Evolutionary conservation across 192 early-diverging fungal genomes (phyloP).

Genomic region (Coemansia sp.): DNA sequence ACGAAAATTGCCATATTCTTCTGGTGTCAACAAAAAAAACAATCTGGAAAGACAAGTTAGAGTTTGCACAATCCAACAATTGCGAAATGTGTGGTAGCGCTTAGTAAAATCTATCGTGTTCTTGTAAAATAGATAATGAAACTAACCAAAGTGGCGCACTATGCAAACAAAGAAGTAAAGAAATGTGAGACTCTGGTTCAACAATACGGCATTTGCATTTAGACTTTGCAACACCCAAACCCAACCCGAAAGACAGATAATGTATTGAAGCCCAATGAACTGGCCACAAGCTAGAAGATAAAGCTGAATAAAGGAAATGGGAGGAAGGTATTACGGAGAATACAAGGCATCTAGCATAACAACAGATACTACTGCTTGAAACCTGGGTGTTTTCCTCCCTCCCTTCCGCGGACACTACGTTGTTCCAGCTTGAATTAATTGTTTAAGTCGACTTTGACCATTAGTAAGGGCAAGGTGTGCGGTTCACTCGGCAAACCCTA

Average conservation of each 20-base stretch:
- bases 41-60: not conserved
- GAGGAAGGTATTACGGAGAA: too few species aligned
- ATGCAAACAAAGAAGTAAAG: not conserved
- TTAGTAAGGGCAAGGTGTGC: too few species aligned
- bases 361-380: not conserved
- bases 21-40: not conserved
- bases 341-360: not conserved
- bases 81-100: not conserved
- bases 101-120: not conserved
- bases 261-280: too few species aligned
- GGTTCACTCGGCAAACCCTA: too few species aligned
- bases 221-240: not conserved
- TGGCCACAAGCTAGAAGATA: too few species aligned
- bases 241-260: too few species aligned
- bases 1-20: not conserved
- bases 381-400: not conserved
- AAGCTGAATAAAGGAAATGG: too few species aligned
- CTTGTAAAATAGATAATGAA: not conserved
- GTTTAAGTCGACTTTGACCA: too few species aligned
- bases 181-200: conserved; percentile 2
- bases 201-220: not conserved
- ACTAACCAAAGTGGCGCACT: not conserved
- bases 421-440: not conserved
- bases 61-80: not conserved
- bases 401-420: not conserved